These are phyloP conservation scores for Leccinum boreale DNA, from an alignment of 768 basidiomycete species.

Conservation along the genomic window DNA sequence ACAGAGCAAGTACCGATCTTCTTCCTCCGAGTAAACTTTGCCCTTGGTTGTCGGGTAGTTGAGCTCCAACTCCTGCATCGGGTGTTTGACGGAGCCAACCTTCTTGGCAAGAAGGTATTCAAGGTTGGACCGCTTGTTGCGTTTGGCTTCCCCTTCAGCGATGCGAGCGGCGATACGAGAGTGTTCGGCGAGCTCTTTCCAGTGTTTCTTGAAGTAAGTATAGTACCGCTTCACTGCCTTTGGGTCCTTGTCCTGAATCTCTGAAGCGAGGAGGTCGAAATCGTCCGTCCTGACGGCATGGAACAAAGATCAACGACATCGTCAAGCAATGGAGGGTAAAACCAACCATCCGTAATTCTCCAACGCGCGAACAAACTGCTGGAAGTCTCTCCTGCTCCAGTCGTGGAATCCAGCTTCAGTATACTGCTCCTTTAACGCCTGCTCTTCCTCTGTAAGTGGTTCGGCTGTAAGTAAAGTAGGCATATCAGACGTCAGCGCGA, in stretches of 20 bases:
- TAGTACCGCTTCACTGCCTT: constrained; percentile 80
- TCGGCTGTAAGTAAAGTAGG: constrained; percentile 56
- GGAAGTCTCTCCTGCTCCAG: constrained; percentile 94
- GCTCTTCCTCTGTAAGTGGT: constrained; percentile 86
- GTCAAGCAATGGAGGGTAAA: background rate
- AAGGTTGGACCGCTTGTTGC: constrained; percentile 79
- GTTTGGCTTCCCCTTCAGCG: constrained; percentile 84
- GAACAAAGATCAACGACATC: background rate
- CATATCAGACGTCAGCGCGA: background rate
- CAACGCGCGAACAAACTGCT: constrained; percentile 79
- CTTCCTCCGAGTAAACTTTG: constrained; percentile 95
- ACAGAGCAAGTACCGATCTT: constrained; percentile 92
- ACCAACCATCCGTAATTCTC: constrained; percentile 79
- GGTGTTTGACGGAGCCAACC: constrained; percentile 78
- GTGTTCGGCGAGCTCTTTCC: constrained; percentile 71
- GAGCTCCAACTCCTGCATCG: constrained; percentile 96
- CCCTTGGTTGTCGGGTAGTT: constrained; percentile 96
- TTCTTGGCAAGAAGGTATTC: constrained; percentile 78
- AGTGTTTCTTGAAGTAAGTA: constrained; percentile 82
- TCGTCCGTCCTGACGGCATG: constrained; percentile 51
- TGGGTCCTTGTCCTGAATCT: constrained; percentile 80
- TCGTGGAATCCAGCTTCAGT: constrained; percentile 78
- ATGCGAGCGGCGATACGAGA: constrained; percentile 83
- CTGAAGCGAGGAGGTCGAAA: constrained; percentile 67
- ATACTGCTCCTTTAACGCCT: constrained; percentile 74